These are phyloP conservation scores for Candida sp. DNA, from an alignment of 1,139 yeast species.

Conservation along the genomic window DNA sequence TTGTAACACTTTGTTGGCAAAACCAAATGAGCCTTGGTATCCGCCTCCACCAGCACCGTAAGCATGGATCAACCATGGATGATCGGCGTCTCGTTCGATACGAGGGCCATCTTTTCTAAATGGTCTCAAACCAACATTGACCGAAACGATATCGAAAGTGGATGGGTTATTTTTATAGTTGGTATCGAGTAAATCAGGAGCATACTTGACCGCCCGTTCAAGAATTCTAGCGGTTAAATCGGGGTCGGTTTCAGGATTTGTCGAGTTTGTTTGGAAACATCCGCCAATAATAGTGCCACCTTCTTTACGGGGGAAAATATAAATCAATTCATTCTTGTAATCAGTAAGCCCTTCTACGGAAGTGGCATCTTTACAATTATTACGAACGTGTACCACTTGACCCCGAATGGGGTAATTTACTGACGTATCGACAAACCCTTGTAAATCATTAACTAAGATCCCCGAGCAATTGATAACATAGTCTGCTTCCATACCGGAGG, in stretches of 20 bases:
- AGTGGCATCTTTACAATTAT: conserved; percentile 23
- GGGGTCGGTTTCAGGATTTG: conserved; percentile 24
- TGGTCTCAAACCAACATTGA: conserved; percentile 49
- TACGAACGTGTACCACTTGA: conserved; percentile 37
- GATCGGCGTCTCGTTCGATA: conserved; percentile 30
- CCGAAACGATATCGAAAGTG: conserved; percentile 36
- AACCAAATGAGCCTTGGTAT: conserved; percentile 48
- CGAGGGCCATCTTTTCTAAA: conserved; percentile 43
- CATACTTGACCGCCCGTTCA: conserved; percentile 35
- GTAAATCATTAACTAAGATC: conserved; percentile 26
- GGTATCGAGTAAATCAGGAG: conserved; percentile 40
- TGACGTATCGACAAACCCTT: conserved; percentile 28
- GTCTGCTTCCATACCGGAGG: conserved; percentile 25
- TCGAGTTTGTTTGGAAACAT: conserved; percentile 27
- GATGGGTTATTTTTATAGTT: conserved; percentile 26
- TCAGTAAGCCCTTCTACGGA: conserved; percentile 30
- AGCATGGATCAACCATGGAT: conserved; percentile 41
- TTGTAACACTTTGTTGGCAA: conserved; percentile 24
- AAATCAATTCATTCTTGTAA: conserved; percentile 34
- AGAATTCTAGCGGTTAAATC: conserved; percentile 36
- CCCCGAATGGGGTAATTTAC: conserved; percentile 33
- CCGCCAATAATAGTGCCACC: conserved; percentile 57
- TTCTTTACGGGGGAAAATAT: conserved; percentile 51
- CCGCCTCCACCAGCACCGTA: conserved; percentile 58
- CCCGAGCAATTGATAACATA: conserved; percentile 47